Base-by-base conservation (phyloP, 1,139 yeast species). In the Nakaseomyces bracarensis region DNA sequence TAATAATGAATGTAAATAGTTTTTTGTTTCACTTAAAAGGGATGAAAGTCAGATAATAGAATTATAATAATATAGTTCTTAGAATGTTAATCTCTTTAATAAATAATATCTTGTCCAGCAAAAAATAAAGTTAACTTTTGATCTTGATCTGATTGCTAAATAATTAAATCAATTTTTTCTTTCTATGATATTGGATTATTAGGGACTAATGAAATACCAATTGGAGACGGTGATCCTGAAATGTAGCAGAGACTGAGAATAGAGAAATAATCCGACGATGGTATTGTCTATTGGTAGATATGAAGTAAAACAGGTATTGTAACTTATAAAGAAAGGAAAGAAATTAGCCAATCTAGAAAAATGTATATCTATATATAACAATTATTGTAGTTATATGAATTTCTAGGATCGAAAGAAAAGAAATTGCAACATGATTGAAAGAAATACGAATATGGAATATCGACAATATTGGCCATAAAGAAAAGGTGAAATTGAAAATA, bases 161-260 rank as follows among this genome's bases (percentile, higher is more conserved):
- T 22, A 22, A 7, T 10, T 22, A 7, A 10, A 22, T 22, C 9
- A 22, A 22, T 7, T 10, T 22, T 7, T 22, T 22, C 7, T 22
- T 22, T 10, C 25, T 22, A 22, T 22, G 25, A 7, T 22, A 7
- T 22, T 22, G 25, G 25, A n/a, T n/a, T n/a, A n/a, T n/a, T n/a
- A n/a, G n/a, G n/a, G n/a, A n/a, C n/a, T n/a, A n/a, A n/a, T n/a
- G n/a, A n/a, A n/a, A n/a, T n/a, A n/a, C n/a, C n/a, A n/a, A n/a
- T n/a, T n/a, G n/a, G n/a, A n/a, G n/a, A n/a, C n/a, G n/a, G n/a
- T 10, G 30, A 27, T 14, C 34, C 34, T 30, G 34, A 30, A 30
- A 30, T 30, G 34, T 30, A 30, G 22, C 5, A 22, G 22, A 11
- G 22, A 8, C 34, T 13, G 31, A 15, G 34, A 30, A 30, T 30